Conservation (phyloP, 345 rosid genomes). For the Hibiscus trionum region DNA sequence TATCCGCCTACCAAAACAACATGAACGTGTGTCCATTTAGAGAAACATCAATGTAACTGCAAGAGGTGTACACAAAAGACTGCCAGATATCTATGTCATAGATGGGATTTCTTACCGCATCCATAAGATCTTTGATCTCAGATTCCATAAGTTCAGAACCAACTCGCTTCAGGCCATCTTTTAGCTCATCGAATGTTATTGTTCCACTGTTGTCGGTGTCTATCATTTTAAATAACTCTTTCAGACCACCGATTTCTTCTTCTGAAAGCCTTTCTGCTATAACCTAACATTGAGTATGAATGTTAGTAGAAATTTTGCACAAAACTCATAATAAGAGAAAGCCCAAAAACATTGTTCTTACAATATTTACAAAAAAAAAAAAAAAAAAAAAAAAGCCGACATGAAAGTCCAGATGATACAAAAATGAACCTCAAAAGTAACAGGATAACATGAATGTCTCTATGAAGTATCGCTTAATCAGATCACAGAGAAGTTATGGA, state of each 20-base stretch:
- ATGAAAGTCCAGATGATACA: background rate
- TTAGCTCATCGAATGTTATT: slow-evolving; percentile 67
- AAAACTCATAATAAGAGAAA: background rate
- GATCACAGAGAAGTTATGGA: background rate
- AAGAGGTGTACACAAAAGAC: background rate
- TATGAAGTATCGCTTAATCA: background rate
- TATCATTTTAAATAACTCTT: slow-evolving; percentile 72
- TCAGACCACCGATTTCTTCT: slow-evolving; percentile 76
- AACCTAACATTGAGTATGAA: slow-evolving; percentile 26
- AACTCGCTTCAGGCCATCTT: slow-evolving; percentile 47
- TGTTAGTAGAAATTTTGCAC: slow-evolving; percentile 5
- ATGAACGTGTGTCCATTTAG: background rate
- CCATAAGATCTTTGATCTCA: slow-evolving; percentile 66
- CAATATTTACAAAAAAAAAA: background rate
- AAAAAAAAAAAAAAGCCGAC: background rate
- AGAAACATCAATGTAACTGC: background rate
- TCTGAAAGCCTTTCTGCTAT: slow-evolving; percentile 74
- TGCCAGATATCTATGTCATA: background rate
- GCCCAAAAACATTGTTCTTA: background rate
- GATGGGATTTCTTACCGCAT: slow-evolving; percentile 38
- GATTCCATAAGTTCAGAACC: slow-evolving; percentile 83
- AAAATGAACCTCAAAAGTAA: background rate
- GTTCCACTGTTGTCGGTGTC: slow-evolving; percentile 70
- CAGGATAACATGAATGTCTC: background rate
- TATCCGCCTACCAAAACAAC: slow-evolving; percentile 47